Base-by-base conservation (phyloP, 257 asterid genomes). In the Cordia subcordata region DNA sequence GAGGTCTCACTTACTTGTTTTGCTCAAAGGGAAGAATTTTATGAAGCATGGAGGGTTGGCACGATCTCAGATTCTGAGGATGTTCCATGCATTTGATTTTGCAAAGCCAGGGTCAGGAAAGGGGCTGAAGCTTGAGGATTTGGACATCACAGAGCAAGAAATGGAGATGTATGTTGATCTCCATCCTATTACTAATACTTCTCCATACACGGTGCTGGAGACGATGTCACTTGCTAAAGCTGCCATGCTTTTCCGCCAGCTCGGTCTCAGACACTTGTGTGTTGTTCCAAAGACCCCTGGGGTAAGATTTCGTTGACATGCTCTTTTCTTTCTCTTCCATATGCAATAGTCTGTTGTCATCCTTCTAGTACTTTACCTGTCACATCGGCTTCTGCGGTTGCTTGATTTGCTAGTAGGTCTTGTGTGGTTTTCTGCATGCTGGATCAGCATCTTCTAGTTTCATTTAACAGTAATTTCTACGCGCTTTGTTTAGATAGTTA, bases 151-250 rank as follows among this genome's bases (percentile, higher is more conserved):
- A 14, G 80, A 71, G 14, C 95, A 88, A 70, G 96, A 88, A 62
- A 74, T 84, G 98, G 96, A 84, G 72, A 84, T 88, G 96, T 92
- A 79, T 50, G 82, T 92, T 35, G 98, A 92, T 79, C 88, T 92
- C 14, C 98, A 86, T 77, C 94, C 98, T 1, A 79, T 92, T 15
- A 77, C 96, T 11, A 92, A 88, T 61, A 74, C 95, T 35, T 92
- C 98, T 40, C 98, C 98, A 0, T 88, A 88, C 75, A 92, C 89
- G 44, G 98, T 88, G 5, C 88, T 86, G n/a, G 98, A 92, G 72
- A 79, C 93, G 5, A 92, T 92, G 95, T 92, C 98, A 54, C 84
- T 92, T 22, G 98, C 98, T 57, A 92, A 92, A 79, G 96, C 98
- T 68, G 90, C 95, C 51, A 56, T 85, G 35, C 84, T 92, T 32